Evolutionary conservation across 192 early-diverging fungal genomes (phyloP), one percentile per base, ranked within the genome.

Genomic region (Dispira simplex): DNA sequence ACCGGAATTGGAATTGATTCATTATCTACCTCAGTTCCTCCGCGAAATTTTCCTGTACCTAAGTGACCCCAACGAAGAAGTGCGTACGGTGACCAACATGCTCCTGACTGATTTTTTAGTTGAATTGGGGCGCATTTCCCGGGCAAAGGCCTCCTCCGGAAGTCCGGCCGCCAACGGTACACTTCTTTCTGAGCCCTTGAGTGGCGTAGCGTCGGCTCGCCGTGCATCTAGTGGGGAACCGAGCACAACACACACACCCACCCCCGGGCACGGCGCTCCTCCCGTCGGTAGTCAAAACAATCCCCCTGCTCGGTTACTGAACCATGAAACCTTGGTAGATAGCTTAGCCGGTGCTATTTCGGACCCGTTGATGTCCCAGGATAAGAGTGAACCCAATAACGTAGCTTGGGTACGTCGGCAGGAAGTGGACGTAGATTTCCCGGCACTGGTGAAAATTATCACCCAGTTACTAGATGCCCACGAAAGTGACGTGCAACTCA

Each of bases 1-100:
- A 20, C 97, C 95, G 0, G 95, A 93, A 43, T 76, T 99, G 23
- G 97, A 98, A 63, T 71, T 99, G 32, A 85, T 98, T 14, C 81
- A 82, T 1, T 92, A 89, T 68, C 67, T 99, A 9, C 97, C 95
- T 2, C 88, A 90, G 67, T 99, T 97, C 67, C 74, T 99, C 43
- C 92, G 95, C 68, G 93, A 93, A 0, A 75, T 98, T 25, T 75
- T 99, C 45, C 76, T 80, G 43, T 98, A 92, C 59, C 77, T 99
- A 46, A 88, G 81, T 71, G 97, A 99, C 69, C 77, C 87, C 3
- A 91, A 83, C 71, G 81, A 87, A 45, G 94, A 98, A 74, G 90
- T 99, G 18, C 78, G 92, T 21, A 85, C 80, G 13, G 79, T 85
- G 49, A 90, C 94, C 0, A 82, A 84, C 46, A 85, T 79, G 55